Percentiles rank a stretch among this genome's conserved stretches.
These are phyloP conservation scores for Xeromyces bisporus DNA, from an alignment of 495 filamentous ascomycete genomes.

Conservation along the genomic window DNA sequence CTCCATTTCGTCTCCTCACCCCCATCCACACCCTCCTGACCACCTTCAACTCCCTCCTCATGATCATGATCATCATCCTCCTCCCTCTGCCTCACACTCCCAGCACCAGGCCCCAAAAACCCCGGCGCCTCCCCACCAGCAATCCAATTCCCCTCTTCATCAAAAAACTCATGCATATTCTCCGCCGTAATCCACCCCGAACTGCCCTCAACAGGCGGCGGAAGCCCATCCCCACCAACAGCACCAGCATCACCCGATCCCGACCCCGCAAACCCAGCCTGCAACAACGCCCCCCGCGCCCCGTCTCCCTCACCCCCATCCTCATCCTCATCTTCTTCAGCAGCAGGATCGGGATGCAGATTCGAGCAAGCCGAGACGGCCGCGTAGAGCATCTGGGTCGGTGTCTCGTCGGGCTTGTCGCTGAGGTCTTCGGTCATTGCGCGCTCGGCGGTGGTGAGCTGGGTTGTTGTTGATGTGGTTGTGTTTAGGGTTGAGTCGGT, in stretches of 20 bases:
- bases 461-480: constrained; percentile 2
- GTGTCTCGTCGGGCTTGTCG: constrained; percentile 15
- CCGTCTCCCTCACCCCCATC: constrained; percentile 23
- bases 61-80: constrained; percentile 18
- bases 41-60: constrained; percentile 13
- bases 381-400: constrained; percentile 44
- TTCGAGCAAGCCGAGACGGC: constrained; percentile 78
- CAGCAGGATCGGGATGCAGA: constrained; percentile 67
- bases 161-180: constrained; percentile 70
- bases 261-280: constrained; percentile 7
- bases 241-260: constrained; percentile 14
- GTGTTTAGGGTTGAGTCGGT: constrained; percentile 2
- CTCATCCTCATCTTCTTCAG: constrained; percentile 23
- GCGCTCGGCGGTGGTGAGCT: constrained; percentile 7
- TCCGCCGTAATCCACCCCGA: constrained; percentile 94
- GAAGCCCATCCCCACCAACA: constrained; percentile 36
- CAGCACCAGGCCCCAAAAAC: constrained; percentile 38
- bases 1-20: constrained; percentile 45
- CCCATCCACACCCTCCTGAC: neutral
- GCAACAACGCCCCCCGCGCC: neutral
- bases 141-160: constrained; percentile 47
- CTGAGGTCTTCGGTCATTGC: constrained; percentile 13
- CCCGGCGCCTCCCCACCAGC: constrained; percentile 22
- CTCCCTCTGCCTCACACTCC: constrained; percentile 28
- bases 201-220: constrained; percentile 67